A percentile compares a stretch with the other conserved stretches of the same genome.
These are phyloP conservation scores for Madurella mycetomatis DNA, from an alignment of 2,329 filamentous ascomycete genomes.

Conservation along the genomic window DNA sequence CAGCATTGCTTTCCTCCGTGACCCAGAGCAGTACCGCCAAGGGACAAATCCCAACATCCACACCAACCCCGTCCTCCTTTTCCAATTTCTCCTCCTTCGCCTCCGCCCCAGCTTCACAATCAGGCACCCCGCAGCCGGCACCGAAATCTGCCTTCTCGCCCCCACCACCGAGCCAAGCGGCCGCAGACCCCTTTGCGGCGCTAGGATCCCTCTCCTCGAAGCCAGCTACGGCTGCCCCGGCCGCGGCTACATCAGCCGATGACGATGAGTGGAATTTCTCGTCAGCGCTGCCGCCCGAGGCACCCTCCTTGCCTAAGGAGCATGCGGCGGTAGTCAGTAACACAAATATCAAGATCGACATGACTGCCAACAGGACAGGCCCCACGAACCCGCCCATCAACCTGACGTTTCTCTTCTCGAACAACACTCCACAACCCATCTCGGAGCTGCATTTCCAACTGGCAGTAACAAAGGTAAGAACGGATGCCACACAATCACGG, in stretches of 20 bases:
- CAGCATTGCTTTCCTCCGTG: conserved; percentile 59
- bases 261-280: conserved; percentile 96
- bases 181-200: conserved; percentile 50
- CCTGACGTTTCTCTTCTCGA: conserved; percentile 78
- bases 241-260: conserved; percentile 41
- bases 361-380: conserved; percentile 61
- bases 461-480: conserved; percentile 81
- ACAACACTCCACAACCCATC: conserved; percentile 66
- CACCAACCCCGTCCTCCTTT: conserved; percentile 38
- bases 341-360: conserved; percentile 65
- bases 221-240: conserved; percentile 33
- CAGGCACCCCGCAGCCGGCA: conserved; percentile 50
- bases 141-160: conserved; percentile 44
- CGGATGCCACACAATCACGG: background rate
- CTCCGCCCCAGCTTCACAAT: conserved; percentile 47
- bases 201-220: conserved; percentile 40
- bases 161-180: conserved; percentile 34
- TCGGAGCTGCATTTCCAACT: conserved; percentile 83
- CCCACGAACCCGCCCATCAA: conserved; percentile 55
- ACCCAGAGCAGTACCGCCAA: conserved; percentile 58
- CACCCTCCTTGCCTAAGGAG: conserved; percentile 47
- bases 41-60: conserved; percentile 37
- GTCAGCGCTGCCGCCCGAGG: conserved; percentile 68
- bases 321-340: conserved; percentile 66
- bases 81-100: conserved; percentile 53